phyloP scores from a whole-genome alignment of 176 grass and related monocot genomes.

The Aegilops longissima region DNA sequence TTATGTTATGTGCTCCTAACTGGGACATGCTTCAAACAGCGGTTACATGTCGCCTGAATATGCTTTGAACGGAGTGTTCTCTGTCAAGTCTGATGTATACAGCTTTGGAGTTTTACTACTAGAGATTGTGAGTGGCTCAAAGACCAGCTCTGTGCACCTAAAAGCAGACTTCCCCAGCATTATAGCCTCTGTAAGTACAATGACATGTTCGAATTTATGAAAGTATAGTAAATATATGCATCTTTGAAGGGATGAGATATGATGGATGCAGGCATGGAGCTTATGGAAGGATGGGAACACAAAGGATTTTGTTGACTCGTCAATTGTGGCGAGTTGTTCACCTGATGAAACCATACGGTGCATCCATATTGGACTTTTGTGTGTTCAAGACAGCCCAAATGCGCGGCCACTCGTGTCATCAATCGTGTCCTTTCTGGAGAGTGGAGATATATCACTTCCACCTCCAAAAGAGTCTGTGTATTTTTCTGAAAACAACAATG shows the following conservation, averaged over 20 bases:
- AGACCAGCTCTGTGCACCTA: slow-evolving; percentile 16
- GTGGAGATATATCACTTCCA: slow-evolving; percentile 16
- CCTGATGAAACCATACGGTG: slow-evolving; percentile 26
- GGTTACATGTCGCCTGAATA: slow-evolving; percentile 60
- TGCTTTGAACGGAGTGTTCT: slow-evolving; percentile 47
- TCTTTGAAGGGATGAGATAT: not conserved
- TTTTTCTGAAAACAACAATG: slow-evolving; percentile 14
- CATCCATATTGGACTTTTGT: slow-evolving; percentile 37
- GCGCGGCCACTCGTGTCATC: slow-evolving; percentile 38
- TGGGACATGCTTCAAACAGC: slow-evolving; percentile 8
- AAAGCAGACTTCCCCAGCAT: slow-evolving; percentile 20
- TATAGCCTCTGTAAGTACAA: slow-evolving; percentile 37
- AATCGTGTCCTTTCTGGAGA: slow-evolving; percentile 32
- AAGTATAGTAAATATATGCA: not conserved
- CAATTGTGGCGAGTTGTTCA: slow-evolving; percentile 8
- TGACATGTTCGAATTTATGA: not conserved
- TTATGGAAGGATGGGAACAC: slow-evolving; percentile 38
- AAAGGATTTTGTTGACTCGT: slow-evolving; percentile 36
- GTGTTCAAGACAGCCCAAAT: slow-evolving; percentile 40
- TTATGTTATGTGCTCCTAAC: not conserved
- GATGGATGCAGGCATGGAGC: slow-evolving; percentile 40
- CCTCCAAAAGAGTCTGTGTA: slow-evolving; percentile 33
- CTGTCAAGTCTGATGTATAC: slow-evolving; percentile 50
- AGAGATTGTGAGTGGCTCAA: slow-evolving; percentile 42
- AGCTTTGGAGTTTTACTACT: slow-evolving; percentile 46